A percentile compares a stretch with the other conserved stretches of the same genome.
phyloP scores from a whole-genome alignment of 345 rosid species.

The Brassica carinata region DNA sequence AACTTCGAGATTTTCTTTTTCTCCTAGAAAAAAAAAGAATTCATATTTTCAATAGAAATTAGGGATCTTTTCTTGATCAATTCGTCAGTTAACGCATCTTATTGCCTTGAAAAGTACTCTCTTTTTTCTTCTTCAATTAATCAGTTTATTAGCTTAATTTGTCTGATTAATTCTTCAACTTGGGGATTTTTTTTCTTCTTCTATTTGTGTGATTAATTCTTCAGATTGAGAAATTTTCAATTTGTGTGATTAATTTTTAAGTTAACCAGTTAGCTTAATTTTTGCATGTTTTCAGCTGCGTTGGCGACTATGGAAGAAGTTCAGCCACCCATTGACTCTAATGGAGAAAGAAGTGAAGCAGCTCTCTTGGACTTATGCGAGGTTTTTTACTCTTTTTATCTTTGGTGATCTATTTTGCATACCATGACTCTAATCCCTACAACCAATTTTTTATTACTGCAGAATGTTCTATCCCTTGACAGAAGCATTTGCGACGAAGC shows the following conservation, averaged over 20 bases:
- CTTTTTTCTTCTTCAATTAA: background rate
- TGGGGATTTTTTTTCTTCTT: no score
- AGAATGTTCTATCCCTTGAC: conserved; percentile 62
- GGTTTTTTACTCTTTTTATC: conserved; percentile 15
- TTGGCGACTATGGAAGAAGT: conserved; percentile 41
- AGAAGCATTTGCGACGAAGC: conserved; percentile 48
- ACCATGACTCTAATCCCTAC: background rate
- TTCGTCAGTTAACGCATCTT: background rate
- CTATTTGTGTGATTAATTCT: no score
- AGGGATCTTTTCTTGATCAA: background rate
- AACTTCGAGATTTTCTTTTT: background rate
- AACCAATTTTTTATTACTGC: conserved; percentile 29
- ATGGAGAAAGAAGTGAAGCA: conserved; percentile 33
- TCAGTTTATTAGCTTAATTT: background rate
- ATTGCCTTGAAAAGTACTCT: conserved; percentile 8
- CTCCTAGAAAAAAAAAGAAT: background rate
- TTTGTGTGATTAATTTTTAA: no score
- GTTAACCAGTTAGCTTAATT: background rate
- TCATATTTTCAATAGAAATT: background rate
- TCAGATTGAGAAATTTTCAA: no score
- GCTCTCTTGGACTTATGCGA: conserved; percentile 38
- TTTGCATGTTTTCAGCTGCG: conserved; percentile 22
- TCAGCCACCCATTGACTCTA: conserved; percentile 40
- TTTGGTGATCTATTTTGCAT: conserved; percentile 13
- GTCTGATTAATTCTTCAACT: background rate